Evolutionary conservation across 2,329 filamentous ascomycete genomes (phyloP).

Genomic region (Colletotrichum euphorbiae): DNA sequence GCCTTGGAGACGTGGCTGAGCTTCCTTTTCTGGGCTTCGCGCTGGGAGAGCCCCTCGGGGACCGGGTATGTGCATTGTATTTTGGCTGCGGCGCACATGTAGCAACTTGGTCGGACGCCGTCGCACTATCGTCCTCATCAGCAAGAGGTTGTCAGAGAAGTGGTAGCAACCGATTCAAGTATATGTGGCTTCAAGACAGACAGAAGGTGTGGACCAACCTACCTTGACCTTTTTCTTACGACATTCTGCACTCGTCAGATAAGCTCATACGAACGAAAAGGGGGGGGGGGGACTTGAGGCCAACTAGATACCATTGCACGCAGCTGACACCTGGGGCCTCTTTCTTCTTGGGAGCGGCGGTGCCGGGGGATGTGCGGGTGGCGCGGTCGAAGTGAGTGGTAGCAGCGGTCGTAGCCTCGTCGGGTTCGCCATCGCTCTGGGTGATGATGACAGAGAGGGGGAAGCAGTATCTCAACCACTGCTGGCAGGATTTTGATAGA

Average conservation of each 20-base stretch:
- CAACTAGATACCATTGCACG: slow-evolving; percentile 15
- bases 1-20: slow-evolving; percentile 11
- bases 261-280: not conserved
- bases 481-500: no score
- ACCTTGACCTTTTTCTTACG: slow-evolving; percentile 28
- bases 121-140: slow-evolving; percentile 6
- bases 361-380: not conserved
- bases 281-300: no score
- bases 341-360: slow-evolving; percentile 3
- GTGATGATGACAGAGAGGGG: no score
- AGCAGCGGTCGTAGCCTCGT: slow-evolving; percentile 8
- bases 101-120: slow-evolving; percentile 15
- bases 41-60: slow-evolving; percentile 23
- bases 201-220: no score
- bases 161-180: no score
- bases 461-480: no score
- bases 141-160: not conserved
- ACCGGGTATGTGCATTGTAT: slow-evolving; percentile 22
- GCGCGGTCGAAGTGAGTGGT: not conserved
- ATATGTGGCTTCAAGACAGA: no score
- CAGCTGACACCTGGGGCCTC: slow-evolving; percentile 9
- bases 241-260: not conserved
- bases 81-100: not conserved
- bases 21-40: slow-evolving; percentile 21
- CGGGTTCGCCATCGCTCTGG: not conserved